A percentile compares a stretch with the other conserved stretches of the same genome.
phyloP scores from a whole-genome alignment of 2,329 filamentous ascomycete genomes.

The Sporothrix sp. region DNA sequence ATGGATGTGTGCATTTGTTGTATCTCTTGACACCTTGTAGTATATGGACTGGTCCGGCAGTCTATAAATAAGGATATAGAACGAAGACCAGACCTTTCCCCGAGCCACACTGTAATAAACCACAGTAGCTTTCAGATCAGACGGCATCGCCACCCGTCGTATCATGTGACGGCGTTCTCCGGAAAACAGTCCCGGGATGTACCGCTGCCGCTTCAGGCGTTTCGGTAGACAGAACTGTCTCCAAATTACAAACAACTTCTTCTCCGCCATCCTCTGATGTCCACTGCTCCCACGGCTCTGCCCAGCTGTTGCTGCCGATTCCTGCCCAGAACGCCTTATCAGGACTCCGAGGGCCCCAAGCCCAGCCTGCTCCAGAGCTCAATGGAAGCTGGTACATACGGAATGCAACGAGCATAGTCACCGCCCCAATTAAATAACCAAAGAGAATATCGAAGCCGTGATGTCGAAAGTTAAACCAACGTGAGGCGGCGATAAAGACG shows the following conservation, averaged over 20 bases:
- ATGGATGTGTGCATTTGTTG: neutral
- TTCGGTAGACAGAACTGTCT: no score
- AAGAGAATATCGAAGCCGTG: conserved; percentile 88
- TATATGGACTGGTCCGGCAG: no score
- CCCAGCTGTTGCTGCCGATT: conserved; percentile 50
- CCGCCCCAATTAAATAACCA: conserved; percentile 68
- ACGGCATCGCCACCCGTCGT: neutral
- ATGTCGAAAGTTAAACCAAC: conserved; percentile 82
- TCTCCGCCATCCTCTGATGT: conserved; percentile 18
- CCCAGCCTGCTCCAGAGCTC: conserved; percentile 71
- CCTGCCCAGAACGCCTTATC: conserved; percentile 67
- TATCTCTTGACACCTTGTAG: no score
- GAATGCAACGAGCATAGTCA: conserved; percentile 65
- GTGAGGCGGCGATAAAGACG: conserved; percentile 73
- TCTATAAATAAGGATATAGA: no score
- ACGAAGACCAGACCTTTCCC: no score
- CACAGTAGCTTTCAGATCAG: no score
- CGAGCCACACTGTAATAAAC: no score
- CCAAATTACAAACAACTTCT: conserved; percentile 20
- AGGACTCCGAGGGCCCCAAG: conserved; percentile 69
- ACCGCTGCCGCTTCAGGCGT: neutral
- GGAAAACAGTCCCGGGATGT: no score
- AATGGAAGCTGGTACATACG: conserved; percentile 80
- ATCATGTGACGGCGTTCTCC: neutral
- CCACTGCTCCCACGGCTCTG: conserved; percentile 23